Conservation (phyloP, 106 monocot genomes). For the Cymbidium sinense region DNA sequence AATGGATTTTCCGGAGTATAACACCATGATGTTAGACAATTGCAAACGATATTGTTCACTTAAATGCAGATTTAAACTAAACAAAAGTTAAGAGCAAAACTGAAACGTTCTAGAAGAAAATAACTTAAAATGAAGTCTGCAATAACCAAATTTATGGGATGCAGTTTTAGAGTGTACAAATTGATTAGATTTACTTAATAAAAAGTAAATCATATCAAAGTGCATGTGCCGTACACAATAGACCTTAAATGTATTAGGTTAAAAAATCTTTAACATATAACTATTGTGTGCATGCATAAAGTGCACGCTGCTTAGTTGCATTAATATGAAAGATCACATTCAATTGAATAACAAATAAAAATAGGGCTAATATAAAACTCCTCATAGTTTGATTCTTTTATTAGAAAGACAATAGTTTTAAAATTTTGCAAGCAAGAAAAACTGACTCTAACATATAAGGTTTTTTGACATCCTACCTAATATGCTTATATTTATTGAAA, state of each 20-base stretch:
- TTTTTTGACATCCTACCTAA: neutral
- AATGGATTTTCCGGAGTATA: neutral
- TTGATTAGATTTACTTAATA: neutral
- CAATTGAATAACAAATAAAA: neutral
- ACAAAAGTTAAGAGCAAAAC: neutral
- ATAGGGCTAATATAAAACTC: neutral
- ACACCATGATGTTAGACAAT: neutral
- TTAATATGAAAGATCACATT: neutral
- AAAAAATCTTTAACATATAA: neutral
- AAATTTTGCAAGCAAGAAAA: neutral
- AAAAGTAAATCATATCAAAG: neutral
- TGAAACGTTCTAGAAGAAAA: neutral
- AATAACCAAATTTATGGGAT: neutral
- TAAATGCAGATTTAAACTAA: neutral
- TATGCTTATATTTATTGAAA: neutral
- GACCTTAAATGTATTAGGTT: neutral
- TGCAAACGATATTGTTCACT: neutral
- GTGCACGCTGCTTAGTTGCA: too few species aligned
- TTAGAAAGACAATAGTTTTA: neutral
- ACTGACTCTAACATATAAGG: neutral
- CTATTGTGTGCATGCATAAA: neutral
- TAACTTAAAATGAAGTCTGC: neutral
- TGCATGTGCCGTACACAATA: neutral
- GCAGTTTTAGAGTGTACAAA: neutral
- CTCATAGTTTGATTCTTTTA: neutral